phyloP scores from a whole-genome alignment of 73 alveolate genomes.

The Tetrahymena borealis region DNA sequence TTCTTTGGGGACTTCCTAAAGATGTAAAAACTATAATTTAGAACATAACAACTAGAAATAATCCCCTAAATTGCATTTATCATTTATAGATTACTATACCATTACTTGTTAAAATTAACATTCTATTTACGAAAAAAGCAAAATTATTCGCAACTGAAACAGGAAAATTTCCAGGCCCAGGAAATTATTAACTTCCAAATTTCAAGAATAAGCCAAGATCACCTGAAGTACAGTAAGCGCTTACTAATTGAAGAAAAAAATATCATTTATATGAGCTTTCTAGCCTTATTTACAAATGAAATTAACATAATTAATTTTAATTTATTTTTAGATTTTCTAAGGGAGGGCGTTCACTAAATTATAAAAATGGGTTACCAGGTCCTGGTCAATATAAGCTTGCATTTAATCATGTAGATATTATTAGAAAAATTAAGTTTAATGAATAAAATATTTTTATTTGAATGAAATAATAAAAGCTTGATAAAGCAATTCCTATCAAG shows the following conservation, averaged over 20 bases:
- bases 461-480: neutral
- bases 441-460: neutral
- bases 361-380: neutral
- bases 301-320: neutral
- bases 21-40: neutral
- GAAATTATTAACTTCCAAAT: neutral
- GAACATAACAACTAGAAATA: too few relatives aligned
- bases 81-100: too few relatives aligned
- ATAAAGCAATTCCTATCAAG: neutral
- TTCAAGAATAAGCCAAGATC: neutral
- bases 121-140: neutral
- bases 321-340: neutral
- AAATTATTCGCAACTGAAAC: neutral
- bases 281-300: too few relatives aligned
- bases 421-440: neutral
- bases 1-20: neutral
- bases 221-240: neutral
- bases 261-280: neutral
- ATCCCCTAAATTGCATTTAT: too few relatives aligned
- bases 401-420: neutral
- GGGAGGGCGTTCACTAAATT: neutral
- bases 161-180: neutral
- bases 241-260: neutral
- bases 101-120: neutral
- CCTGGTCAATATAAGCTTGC: neutral